Evolutionary conservation across 768 basidiomycete genomes (phyloP).

Genomic region (Phanerochaete sordida): DNA sequence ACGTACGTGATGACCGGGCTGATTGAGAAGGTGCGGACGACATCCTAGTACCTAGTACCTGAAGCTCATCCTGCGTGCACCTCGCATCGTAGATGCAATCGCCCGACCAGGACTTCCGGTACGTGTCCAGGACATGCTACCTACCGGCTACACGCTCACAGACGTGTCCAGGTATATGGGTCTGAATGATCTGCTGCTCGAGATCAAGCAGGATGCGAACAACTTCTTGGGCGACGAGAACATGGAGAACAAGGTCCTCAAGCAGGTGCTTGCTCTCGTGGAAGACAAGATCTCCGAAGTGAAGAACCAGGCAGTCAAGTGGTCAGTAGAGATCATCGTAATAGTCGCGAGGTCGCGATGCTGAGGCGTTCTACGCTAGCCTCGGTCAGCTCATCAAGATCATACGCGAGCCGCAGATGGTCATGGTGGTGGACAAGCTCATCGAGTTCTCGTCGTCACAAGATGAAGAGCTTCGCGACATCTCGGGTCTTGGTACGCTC

Average conservation of each 20-base stretch:
- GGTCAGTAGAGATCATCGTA: conserved; percentile 43
- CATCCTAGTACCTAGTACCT: neutral
- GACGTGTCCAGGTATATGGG: conserved; percentile 80
- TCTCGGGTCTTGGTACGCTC: conserved; percentile 80
- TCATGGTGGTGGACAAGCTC: conserved; percentile 83
- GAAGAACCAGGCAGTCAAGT: conserved; percentile 96
- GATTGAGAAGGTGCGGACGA: conserved; percentile 63
- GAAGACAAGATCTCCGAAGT: conserved; percentile 98
- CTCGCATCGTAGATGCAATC: conserved; percentile 79
- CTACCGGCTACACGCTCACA: conserved; percentile 12
- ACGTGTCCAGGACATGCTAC: conserved; percentile 17
- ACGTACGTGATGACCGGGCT: conserved; percentile 82
- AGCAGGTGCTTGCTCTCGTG: conserved; percentile 79
- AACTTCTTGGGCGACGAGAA: conserved; percentile 82
- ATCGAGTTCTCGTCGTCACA: conserved; percentile 81
- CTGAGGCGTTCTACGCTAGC: conserved; percentile 36
- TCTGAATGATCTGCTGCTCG: conserved; percentile 87
- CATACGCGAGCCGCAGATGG: conserved; percentile 78
- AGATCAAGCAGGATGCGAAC: conserved; percentile 74
- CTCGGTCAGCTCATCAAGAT: conserved; percentile 90
- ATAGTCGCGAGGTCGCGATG: neutral
- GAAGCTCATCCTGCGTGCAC: neutral
- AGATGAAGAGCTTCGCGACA: conserved; percentile 92
- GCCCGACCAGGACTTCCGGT: conserved; percentile 90
- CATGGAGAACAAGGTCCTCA: conserved; percentile 80